These are phyloP conservation scores for Ambrosia artemisiifolia DNA, from an alignment of 129 eudicot genomes.

Conservation along the genomic window DNA sequence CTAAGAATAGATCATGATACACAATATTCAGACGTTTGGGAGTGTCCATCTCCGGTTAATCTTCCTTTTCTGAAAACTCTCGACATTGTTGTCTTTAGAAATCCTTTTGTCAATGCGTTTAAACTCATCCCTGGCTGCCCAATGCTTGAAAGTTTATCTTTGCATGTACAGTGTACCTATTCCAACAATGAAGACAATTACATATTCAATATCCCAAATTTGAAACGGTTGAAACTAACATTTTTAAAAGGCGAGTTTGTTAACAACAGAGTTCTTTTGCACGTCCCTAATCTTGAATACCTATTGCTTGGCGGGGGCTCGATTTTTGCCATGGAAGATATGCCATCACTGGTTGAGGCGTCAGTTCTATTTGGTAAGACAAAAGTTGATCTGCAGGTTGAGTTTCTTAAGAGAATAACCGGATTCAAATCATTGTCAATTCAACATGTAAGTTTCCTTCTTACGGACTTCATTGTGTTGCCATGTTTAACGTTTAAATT, in stretches of 20 bases:
- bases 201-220: conserved; percentile 10
- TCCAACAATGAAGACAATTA: background rate
- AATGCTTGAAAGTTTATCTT: conserved; percentile 14
- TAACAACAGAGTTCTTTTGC: background rate
- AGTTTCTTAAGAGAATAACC: background rate
- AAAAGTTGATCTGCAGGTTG: background rate
- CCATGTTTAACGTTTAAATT: background rate
- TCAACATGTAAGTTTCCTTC: background rate
- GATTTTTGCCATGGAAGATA: conserved; percentile 3
- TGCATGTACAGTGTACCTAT: background rate
- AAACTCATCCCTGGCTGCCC: conserved; percentile 1
- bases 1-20: background rate
- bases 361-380: background rate
- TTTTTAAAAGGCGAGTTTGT: too few relatives aligned
- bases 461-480: background rate
- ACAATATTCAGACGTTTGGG: background rate
- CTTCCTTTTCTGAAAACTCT: conserved; percentile 19
- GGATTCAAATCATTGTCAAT: background rate
- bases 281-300: conserved; percentile 25
- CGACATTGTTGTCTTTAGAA: background rate
- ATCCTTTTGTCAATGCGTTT: background rate
- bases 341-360: background rate
- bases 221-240: conserved; percentile 3
- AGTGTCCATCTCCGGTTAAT: background rate
- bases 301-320: background rate